Conservation (phyloP, 805 yeast genomes). For the Yamadazyma phyllophila region DNA sequence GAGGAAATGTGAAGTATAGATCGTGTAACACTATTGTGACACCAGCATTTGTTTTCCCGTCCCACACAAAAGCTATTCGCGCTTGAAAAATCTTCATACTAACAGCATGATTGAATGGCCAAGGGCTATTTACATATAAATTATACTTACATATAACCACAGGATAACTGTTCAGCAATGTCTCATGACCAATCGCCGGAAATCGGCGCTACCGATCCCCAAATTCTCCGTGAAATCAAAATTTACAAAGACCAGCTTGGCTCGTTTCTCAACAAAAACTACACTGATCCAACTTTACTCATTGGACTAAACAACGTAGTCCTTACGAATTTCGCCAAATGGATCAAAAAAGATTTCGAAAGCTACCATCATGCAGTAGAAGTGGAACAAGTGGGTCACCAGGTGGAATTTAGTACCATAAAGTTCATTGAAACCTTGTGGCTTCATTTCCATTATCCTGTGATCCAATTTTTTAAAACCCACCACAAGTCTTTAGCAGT, state of each 20-base stretch:
- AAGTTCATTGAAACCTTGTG: conserved; percentile 47
- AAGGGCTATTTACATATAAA: neutral
- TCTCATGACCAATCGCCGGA: neutral
- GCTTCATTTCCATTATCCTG: conserved; percentile 64
- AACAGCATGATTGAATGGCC: neutral
- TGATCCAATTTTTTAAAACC: conserved; percentile 54
- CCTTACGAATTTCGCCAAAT: conserved; percentile 44
- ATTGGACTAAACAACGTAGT: conserved; percentile 49
- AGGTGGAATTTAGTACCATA: conserved; percentile 36
- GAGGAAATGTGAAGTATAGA: too few species aligned
- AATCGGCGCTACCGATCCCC: neutral
- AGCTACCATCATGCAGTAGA: conserved; percentile 22
- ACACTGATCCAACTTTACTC: conserved; percentile 42
- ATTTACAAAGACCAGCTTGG: conserved; percentile 19
- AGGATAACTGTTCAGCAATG: neutral
- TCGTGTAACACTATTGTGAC: too few species aligned
- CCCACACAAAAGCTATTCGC: neutral
- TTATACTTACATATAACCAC: too few species aligned
- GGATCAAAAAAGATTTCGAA: conserved; percentile 38
- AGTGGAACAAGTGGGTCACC: conserved; percentile 8
- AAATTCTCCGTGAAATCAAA: conserved; percentile 15
- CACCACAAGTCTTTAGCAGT: conserved; percentile 23
- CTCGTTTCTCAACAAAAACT: conserved; percentile 18
- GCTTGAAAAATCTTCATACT: neutral
- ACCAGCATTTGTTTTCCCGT: neutral